Conservation (phyloP, 2,329 filamentous ascomycete species). For the Fusarium tjaetaba region DNA sequence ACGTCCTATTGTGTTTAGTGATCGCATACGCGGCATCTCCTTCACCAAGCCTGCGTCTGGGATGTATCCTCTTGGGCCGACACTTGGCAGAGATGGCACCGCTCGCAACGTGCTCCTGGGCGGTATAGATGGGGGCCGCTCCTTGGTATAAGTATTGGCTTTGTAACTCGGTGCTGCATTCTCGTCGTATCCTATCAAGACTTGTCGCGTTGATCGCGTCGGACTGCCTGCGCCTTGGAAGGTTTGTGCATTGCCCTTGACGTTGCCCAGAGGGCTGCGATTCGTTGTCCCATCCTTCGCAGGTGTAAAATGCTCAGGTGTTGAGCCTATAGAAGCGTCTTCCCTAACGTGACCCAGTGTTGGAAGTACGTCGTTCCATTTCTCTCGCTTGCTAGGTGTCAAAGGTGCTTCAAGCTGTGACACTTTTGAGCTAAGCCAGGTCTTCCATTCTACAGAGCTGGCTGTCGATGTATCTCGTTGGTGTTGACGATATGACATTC, state of each 20-base stretch:
- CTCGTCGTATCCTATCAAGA: conserved; percentile 17
- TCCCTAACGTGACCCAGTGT: conserved; percentile 58
- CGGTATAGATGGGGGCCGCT: conserved; percentile 22
- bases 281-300: not conserved
- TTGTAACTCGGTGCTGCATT: conserved; percentile 24
- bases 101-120: conserved; percentile 34
- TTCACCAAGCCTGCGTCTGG: not conserved
- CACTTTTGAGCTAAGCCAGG: conserved; percentile 62
- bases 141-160: not conserved
- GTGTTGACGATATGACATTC: conserved; percentile 41
- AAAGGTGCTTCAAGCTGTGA: conserved; percentile 54
- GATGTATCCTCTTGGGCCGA: not conserved
- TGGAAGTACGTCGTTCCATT: not conserved
- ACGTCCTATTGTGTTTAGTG: conserved; percentile 40
- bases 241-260: conserved; percentile 18
- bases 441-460: conserved; percentile 66
- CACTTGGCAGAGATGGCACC: conserved; percentile 41
- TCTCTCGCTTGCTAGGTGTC: conserved; percentile 16
- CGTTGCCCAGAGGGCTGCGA: conserved; percentile 20
- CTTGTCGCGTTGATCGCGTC: not conserved
- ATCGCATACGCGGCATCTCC: conserved; percentile 37
- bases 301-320: conserved; percentile 23
- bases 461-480: conserved; percentile 53
- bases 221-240: not conserved
- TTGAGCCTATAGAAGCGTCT: conserved; percentile 58